A percentile compares a stretch with the other conserved stretches of the same genome.
Evolutionary conservation across 2,329 filamentous ascomycete species (phyloP).

Genomic region (Aureobasidium sp.): DNA sequence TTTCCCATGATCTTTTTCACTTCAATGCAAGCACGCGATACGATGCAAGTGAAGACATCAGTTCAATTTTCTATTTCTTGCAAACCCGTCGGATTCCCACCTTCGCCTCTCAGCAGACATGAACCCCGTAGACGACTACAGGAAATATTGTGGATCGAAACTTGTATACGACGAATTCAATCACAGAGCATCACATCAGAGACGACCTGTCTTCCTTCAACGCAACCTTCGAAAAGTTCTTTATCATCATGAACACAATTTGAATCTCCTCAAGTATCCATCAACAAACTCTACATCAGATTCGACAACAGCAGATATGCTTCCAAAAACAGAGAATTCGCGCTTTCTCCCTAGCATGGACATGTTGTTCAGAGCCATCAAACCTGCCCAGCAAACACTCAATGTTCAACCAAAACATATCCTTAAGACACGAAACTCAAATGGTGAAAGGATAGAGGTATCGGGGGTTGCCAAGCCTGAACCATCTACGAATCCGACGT

Average conservation of each 20-base stretch:
- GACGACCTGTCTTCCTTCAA: slow-evolving; percentile 22
- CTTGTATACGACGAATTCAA: neutral
- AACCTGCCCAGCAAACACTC: neutral
- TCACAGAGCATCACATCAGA: neutral
- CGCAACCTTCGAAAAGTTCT: slow-evolving; percentile 28
- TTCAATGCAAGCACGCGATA: neutral
- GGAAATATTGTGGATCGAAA: neutral
- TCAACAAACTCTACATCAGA: neutral
- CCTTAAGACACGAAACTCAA: neutral
- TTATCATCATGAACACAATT: slow-evolving; percentile 23
- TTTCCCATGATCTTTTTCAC: neutral
- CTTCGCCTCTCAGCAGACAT: neutral
- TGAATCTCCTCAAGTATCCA: slow-evolving; percentile 5
- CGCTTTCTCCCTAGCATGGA: slow-evolving; percentile 27
- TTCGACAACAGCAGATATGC: neutral
- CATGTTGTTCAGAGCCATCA: slow-evolving; percentile 24
- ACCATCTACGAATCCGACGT: slow-evolving; percentile 2
- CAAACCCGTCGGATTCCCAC: neutral
- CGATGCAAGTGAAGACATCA: neutral
- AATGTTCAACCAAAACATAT: neutral
- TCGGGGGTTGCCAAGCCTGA: neutral
- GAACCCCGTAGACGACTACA: slow-evolving; percentile 6
- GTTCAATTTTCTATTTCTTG: neutral
- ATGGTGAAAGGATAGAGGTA: neutral
- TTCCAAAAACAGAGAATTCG: slow-evolving; percentile 10